phyloP scores from a whole-genome alignment of 805 yeast species.

The Candida krabiensis region DNA sequence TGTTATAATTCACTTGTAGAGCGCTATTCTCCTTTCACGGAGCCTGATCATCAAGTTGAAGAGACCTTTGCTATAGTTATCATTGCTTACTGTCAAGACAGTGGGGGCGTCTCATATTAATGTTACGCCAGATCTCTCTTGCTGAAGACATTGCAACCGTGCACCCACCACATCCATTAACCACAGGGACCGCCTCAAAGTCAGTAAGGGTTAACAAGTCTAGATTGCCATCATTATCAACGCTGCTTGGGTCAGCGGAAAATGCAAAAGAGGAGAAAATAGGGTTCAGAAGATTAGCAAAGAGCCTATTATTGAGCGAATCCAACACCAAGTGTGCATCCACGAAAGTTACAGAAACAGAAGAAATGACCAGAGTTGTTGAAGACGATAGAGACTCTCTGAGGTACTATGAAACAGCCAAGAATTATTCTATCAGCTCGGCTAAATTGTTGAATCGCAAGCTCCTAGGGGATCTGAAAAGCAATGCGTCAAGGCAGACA shows the following conservation, averaged over 20 bases:
- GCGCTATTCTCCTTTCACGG: too few relatives aligned
- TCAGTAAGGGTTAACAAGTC: slow-evolving; percentile 15
- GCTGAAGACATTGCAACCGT: slow-evolving; percentile 17
- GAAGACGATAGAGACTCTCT: slow-evolving; percentile 18
- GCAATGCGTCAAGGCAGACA: slow-evolving; percentile 10
- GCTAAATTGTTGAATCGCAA: slow-evolving; percentile 16
- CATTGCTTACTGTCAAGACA: not conserved
- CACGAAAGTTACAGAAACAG: slow-evolving; percentile 13
- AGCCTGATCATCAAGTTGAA: too few relatives aligned
- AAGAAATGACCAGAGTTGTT: slow-evolving; percentile 6
- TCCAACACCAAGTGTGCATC: slow-evolving; percentile 6
- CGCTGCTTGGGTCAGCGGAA: slow-evolving; percentile 20
- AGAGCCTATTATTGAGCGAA: slow-evolving; percentile 22
- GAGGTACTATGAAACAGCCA: slow-evolving; percentile 20
- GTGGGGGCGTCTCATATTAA: not conserved
- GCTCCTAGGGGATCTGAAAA: slow-evolving; percentile 18
- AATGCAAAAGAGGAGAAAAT: slow-evolving; percentile 22
- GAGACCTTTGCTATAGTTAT: too few relatives aligned
- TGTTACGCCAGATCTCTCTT: slow-evolving; percentile 21
- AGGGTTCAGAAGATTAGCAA: slow-evolving; percentile 28
- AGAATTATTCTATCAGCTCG: slow-evolving; percentile 17
- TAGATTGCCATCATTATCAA: slow-evolving; percentile 18
- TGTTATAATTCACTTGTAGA: too few relatives aligned
- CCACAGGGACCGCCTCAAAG: slow-evolving; percentile 10
- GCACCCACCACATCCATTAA: slow-evolving; percentile 15